Conservation (phyloP, 2,329 filamentous ascomycete genomes). For the Dryadomyces quercivorus region DNA sequence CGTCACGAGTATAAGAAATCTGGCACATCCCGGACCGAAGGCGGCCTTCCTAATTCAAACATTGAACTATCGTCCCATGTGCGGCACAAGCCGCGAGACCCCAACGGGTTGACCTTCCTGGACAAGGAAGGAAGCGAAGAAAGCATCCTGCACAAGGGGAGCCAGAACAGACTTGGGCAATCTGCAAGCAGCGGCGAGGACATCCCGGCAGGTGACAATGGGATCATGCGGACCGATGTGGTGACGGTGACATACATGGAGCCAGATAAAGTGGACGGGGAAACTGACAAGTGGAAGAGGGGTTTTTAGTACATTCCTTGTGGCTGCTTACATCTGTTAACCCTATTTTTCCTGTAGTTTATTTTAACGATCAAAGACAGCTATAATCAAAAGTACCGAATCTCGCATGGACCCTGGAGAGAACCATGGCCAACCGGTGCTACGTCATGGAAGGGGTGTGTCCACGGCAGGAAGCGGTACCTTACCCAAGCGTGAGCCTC, state of each 20-base stretch:
- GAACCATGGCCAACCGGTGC: no score
- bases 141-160: not conserved
- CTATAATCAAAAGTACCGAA: no score
- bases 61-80: not conserved
- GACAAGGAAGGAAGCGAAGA: slow-evolving; percentile 5
- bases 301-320: no score
- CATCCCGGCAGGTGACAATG: not conserved
- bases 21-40: not conserved
- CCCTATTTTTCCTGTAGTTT: no score
- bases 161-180: not conserved
- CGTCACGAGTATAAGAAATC: not conserved
- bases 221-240: slow-evolving; percentile 2
- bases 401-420: no score
- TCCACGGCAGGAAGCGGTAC: no score
- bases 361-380: no score
- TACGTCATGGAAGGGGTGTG: no score
- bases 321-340: no score
- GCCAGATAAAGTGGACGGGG: not conserved
- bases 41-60: not conserved
- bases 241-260: slow-evolving; percentile 1
- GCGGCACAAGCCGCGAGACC: not conserved
- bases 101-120: slow-evolving; percentile 1
- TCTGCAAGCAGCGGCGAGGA: not conserved
- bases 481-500: no score
- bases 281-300: no score